Evolutionary conservation across 495 filamentous ascomycete genomes (phyloP), one percentile per base, ranked within the genome.

Genomic region (Talaromyces stipitatus): DNA sequence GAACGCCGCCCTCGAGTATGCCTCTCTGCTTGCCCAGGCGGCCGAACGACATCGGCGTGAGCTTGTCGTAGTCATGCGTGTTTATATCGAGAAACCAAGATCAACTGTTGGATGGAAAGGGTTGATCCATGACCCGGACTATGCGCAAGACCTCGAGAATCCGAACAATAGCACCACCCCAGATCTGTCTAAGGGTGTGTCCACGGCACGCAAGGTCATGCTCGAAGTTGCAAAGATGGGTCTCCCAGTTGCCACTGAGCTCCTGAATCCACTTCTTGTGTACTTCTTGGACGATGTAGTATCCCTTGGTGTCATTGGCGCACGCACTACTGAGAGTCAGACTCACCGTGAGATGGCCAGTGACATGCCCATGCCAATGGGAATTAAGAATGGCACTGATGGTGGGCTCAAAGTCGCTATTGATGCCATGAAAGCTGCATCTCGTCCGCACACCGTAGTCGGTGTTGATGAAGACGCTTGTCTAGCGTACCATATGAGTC

Each of bases 61-160:
- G 69, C 79, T 98, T 32, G 85, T 83, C 62, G 85, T 98, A 67
- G 85, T 98, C 67, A 98, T 98, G 94, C 89, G 94, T 59, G 90
- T 94, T 68, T 98, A 98, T 78, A 87, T 98, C 20, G 94, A 98
- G 82, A 98, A 98, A 78, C 94, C 94, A 30, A 85, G 94, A 32
- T 97, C 94, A n/a, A 98, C 94, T 2, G 92, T 98, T 32, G 94
- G 94, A 63, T 98, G 94, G 94, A 98, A 98, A 75, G 94, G 94
- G 26, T 79, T 98, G 64, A 97, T 98, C 78, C 97, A 98, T 72
- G 94, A 98, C 65, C 94, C 94, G 2, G 94, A 98, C 61, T 94
- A 97, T 70, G 90, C 94, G 33, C 94, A 98, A 69, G 30, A 33
- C 4, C 1, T 33, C 4, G 28, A 12, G n/a, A 14, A 33, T 33